Evolutionary conservation across 2,329 filamentous ascomycete species (phyloP), one percentile per base, ranked within the genome.

Genomic region (Cladosporium colombiae): DNA sequence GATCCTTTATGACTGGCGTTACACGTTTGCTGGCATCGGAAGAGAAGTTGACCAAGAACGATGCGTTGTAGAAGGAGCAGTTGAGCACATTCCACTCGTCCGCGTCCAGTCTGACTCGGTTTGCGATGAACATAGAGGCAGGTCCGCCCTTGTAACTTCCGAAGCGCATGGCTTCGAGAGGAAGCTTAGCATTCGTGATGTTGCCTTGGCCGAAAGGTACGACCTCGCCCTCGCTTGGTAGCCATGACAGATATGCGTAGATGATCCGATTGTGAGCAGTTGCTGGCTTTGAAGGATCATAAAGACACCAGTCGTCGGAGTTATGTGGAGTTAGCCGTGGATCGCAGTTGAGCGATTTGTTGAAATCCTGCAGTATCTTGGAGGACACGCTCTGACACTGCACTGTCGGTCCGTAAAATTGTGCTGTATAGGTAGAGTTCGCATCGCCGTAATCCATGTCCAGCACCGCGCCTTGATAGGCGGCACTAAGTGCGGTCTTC

Each of bases 1-100:
- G 49, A 14, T 52, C 25, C 11, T 52, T 27, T 11, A 52, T 29
- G 13, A 52, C 49, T 16, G 49, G 49, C 25, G 25, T 52, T 18
- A 52, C 21, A 21, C 49, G 49, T 8, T 52, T 56, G 52, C 31
- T 56, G 27, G 52, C 27, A 23, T 56, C 52, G 29, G 52, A 56
- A 10, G 52, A 33, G 18, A 56, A 33, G 29, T 56, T 56, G 29
- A n/a, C 52, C 29, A n/a, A n/a, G 29, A 33, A 35, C 3, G 52
- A 56, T 16, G 52, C 52, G 7, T 56, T 56, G 52, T 56, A 56
- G 29, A 56, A 33, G 29, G 52, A 56, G 18, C 52, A 56, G 13
- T 56, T 56, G 27, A 56, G 52, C 14, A 56, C 29, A 16, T 56
- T 56, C 52, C 52, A 56, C 29, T 52, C 25, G 21, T 52, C 49